These are phyloP conservation scores for Lodderomyces parapsilosis DNA, from an alignment of 1,139 yeast genomes.

Conservation along the genomic window DNA sequence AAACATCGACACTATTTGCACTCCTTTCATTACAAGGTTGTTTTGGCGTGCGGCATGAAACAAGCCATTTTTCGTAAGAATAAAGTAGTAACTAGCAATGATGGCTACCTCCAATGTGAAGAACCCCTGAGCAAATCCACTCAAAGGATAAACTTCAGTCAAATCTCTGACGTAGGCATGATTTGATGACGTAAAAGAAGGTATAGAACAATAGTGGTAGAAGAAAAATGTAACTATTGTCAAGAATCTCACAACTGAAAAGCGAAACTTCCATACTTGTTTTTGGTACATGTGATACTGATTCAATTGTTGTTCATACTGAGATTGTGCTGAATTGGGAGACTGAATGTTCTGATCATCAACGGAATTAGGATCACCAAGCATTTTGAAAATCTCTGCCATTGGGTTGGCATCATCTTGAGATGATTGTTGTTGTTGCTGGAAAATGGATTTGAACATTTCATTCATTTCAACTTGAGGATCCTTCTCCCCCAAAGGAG, in stretches of 20 bases:
- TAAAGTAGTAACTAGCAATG: conserved; percentile 33
- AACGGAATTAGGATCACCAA: conserved; percentile 17
- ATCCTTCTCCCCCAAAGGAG: conserved; percentile 12
- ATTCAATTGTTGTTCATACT: conserved; percentile 31
- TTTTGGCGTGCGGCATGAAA: conserved; percentile 20
- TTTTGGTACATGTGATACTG: conserved; percentile 35
- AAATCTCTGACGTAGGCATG: conserved; percentile 27
- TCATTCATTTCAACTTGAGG: conserved; percentile 29
- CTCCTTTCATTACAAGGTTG: conserved; percentile 28
- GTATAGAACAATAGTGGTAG: conserved; percentile 29
- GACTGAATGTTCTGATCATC: conserved; percentile 9
- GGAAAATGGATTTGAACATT: conserved; percentile 31
- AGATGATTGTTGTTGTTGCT: conserved; percentile 10
- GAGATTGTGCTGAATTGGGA: conserved; percentile 7
- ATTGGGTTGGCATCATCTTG: conserved; percentile 20
- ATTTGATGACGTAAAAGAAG: conserved; percentile 31
- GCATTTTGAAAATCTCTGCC: conserved; percentile 33
- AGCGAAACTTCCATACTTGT: conserved; percentile 30
- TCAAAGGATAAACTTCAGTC: conserved; percentile 8
- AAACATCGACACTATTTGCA: conserved; percentile 36
- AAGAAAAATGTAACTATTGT: conserved; percentile 30
- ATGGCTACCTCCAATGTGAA: conserved; percentile 34
- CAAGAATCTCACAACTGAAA: conserved; percentile 30
- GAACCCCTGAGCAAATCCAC: conserved; percentile 29
- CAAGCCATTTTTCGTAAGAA: conserved; percentile 26